Evolutionary conservation across 139 green algal species (phyloP).

Genomic region (Haematococcus lacustris): DNA sequence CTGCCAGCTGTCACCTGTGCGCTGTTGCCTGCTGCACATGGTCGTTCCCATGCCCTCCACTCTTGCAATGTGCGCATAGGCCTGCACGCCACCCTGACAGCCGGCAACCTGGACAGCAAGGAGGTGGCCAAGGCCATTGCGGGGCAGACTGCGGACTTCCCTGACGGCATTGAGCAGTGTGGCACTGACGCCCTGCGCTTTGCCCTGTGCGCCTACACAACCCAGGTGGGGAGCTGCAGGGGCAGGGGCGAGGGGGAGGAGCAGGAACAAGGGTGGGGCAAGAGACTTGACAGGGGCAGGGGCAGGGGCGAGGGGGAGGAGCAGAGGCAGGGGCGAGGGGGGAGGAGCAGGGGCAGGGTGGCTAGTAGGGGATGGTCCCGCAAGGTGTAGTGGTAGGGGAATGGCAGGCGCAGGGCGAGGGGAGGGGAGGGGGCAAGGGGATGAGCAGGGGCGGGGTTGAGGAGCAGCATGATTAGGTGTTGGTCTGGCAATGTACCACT

Average conservation of each 20-base stretch:
- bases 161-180: conserved; percentile 96
- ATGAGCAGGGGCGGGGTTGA: too few relatives aligned
- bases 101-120: conserved; percentile 85
- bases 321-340: not conserved
- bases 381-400: too few relatives aligned
- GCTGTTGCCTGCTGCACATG: not conserved
- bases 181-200: conserved; percentile 91
- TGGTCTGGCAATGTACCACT: not conserved
- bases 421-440: too few relatives aligned
- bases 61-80: conserved; percentile 4
- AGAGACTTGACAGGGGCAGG: not conserved
- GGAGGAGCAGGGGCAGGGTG: not conserved
- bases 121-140: conserved; percentile 74
- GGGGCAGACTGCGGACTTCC: conserved; percentile 88
- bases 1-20: not conserved
- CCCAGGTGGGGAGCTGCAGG: too few relatives aligned
- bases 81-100: conserved; percentile 49
- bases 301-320: not conserved
- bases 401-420: too few relatives aligned
- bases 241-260: too few relatives aligned
- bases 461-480: too few relatives aligned
- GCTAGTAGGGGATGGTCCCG: too few relatives aligned
- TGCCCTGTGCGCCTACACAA: conserved; percentile 85
- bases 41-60: not conserved
- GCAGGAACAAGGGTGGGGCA: not conserved